Base-by-base conservation (phyloP, 208 protist species). In the Acanthamoeba royreba region DNA sequence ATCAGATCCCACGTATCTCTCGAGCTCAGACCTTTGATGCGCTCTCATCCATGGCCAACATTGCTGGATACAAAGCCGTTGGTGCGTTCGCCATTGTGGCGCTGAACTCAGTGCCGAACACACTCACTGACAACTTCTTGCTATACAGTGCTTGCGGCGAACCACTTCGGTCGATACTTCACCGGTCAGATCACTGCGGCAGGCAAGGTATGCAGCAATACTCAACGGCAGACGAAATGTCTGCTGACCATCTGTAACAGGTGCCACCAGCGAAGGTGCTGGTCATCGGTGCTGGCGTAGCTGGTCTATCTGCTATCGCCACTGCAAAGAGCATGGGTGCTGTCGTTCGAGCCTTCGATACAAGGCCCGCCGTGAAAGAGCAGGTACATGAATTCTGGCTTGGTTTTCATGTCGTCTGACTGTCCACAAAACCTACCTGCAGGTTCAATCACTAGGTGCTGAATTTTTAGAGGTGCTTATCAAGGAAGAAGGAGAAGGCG, bases 301-400 rank as follows among this genome's bases (percentile, higher is more conserved):
- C 98, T 33, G 98, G 98, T 61, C 96, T 99, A 0, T 69, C 97
- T 4, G 98, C 98, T 1, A 97, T 98, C 42, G 97, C 94, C 31
- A 95, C 96, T 0, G 98, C 98, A 22, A 98, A 98, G 92, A 98
- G 95, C 38, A 92, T 99, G 72, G 98, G 98, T 58, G 98, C 98
- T 33, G 96, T 99, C 58, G 98, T 99, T 0, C 90, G 96, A 17
- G 96, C 94, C 0, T 99, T 99, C 94, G 98, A 99, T 94, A 97
- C 96, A 17, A 97, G 98, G 40, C 72, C 96, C 1, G 95, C 96
- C 13, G 98, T 97, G 0, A 97, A 97, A 74, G 98, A 99, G 79
- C 98, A 99, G 95, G 97, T 98, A 0, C 94, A 17, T 17, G n/a
- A n/a, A n/a, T n/a, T n/a, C n/a, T n/a, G n/a, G n/a, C n/a, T n/a